phyloP scores from a whole-genome alignment of 352 stramenopile species.

The Phytophthora sojae region DNA sequence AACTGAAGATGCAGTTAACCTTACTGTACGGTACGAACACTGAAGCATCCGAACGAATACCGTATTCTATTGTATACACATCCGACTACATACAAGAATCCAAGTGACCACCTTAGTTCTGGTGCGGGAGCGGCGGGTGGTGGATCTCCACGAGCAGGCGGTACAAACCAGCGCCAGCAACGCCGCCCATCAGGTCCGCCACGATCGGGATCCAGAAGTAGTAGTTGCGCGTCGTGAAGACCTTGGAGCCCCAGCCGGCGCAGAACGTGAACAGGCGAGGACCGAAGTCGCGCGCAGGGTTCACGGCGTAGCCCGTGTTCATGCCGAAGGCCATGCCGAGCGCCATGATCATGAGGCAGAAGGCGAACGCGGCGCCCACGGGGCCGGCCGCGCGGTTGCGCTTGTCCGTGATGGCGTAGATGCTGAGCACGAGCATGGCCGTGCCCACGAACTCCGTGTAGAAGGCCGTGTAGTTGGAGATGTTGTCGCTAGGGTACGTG shows the following conservation, averaged over 20 bases:
- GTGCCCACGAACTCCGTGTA: slow-evolving; percentile 61
- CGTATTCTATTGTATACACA: too few species aligned
- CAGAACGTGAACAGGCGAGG: slow-evolving; percentile 45
- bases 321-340: slow-evolving; percentile 65
- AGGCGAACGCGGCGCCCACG: slow-evolving; percentile 33
- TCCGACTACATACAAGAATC: too few species aligned
- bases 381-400: slow-evolving; percentile 48
- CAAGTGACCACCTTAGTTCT: slow-evolving; percentile 13
- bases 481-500: slow-evolving; percentile 48
- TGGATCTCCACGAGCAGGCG: too few species aligned
- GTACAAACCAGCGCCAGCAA: too few species aligned
- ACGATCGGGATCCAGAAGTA: slow-evolving; percentile 61
- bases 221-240: slow-evolving; percentile 47
- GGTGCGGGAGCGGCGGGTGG: too few species aligned
- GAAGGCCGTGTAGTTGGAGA: slow-evolving; percentile 60
- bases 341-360: slow-evolving; percentile 55
- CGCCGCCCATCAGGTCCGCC: too few species aligned
- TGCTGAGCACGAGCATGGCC: slow-evolving; percentile 51
- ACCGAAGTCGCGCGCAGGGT: slow-evolving; percentile 62
- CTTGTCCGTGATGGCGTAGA: slow-evolving; percentile 58
- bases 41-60: too few species aligned
- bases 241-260: slow-evolving; percentile 51
- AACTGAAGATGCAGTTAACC: too few species aligned
- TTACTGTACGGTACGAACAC: too few species aligned
- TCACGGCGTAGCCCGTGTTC: slow-evolving; percentile 58